Evolutionary conservation across 257 asterid genomes (phyloP), one percentile per base, ranked within the genome.

Genomic region (Ocimum tenuiflorum): DNA sequence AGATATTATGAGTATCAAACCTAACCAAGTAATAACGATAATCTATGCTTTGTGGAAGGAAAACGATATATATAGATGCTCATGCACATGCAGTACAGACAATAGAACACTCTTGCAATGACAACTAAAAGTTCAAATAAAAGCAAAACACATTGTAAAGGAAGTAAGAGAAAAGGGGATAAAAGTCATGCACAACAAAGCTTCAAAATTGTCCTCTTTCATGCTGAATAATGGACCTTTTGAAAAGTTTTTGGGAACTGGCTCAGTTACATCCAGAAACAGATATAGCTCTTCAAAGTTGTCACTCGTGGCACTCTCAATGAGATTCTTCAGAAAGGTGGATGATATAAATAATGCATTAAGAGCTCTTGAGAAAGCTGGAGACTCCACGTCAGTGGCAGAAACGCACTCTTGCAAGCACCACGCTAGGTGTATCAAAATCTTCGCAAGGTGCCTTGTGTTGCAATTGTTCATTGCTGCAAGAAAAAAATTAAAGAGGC

Each of bases 401-500:
- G 89, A 80, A 68, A 75, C 74, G 73, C 95, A 90, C 75, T 90
- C 96, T 81, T 88, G 84, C 86, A 94, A 78, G 82, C 95, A 88
- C 96, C 89, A 82, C 1, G 87, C 73, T 63, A 94, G 81, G 82
- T 94, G 95, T 80, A 88, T 77, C 84, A 90, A 76, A 61, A 86
- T 81, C 82, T 94, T 94, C 0, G 92, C 87, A 29, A 94, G 97
- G 75, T 94, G 99, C 82, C 92, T 86, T 45, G 99, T 94, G 56
- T 68, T 65, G 63, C 72, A 68, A 77, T 94, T 94, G 80, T 90
- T 94, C 81, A 38, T 77, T 43, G 85, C 99, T 94, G 95, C 81
- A 85, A 13, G 27, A 54, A 63, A 69, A 65, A 27, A 65, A 22
- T 20, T 12, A 49, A 72, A 63, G 24, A 49, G 45, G 38, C 45